Base-by-base conservation (phyloP, 2,329 filamentous ascomycete genomes). In the Ceratocystis albifundus region DNA sequence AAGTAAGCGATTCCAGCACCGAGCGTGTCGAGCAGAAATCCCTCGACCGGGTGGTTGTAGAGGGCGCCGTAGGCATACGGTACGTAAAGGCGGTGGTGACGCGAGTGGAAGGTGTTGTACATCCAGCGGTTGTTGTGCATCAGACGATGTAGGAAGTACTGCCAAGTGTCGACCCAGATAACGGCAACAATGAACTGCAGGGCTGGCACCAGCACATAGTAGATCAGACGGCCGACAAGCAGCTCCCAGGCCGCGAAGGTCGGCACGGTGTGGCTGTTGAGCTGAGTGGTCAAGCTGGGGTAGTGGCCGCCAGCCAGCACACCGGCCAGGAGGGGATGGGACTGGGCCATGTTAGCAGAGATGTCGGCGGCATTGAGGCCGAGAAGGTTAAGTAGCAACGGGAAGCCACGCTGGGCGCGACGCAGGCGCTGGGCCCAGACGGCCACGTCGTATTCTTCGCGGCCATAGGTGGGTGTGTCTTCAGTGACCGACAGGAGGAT, bases 71-170 rank as follows among this genome's bases (percentile, higher is more conserved):
- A 99, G 2, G 94, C 94, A 75, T 97, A 99, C 2, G 94, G 94
- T 2, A 97, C 94, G 75, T 99, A 97, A 44, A 99, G 86, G 50
- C 93, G 88, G 80, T 99, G 94, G 76, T 99, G 94, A 68, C 93
- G 87, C 61, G 92, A 93, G 78, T 97, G 94, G 78, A 96, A 94
- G 65, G 87, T 88, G 69, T 90, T 88, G 80, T 97, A 97, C 71
- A 99, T 82, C 89, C 90, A 97, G 76, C 89, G 92, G 79, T 97
- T 96, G 79, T 94, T 82, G 77, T 99, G 94, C 94, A 99, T 99
- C 67, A 88, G 84, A 48, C 94, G 90, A 77, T 99, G 94, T 72
- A 93, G 82, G 77, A 96, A 96, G 78, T 99, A 99, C 75, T 99
- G 93, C 94, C 94, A 99, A 57, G 91, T 94, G 77, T 99, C 94